phyloP scores from a whole-genome alignment of 192 early-diverging fungal genomes.

The Entomortierella beljakovae region DNA sequence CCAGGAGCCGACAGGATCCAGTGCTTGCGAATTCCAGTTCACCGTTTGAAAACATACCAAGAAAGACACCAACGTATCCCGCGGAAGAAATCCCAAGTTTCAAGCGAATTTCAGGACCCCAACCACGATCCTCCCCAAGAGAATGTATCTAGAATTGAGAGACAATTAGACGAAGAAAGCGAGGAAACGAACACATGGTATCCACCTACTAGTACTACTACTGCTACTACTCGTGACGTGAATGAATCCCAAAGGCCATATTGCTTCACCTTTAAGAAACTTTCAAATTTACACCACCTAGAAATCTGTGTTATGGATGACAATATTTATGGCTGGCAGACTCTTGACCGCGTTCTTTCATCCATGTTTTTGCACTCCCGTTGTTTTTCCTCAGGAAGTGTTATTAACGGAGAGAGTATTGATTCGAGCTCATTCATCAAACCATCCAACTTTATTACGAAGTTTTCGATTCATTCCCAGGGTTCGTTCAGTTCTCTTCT shows the following conservation, averaged over 20 bases:
- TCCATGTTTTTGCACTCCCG: too few relatives aligned
- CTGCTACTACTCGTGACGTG: too few relatives aligned
- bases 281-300: constrained; percentile 16
- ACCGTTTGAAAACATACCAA: constrained; percentile 26
- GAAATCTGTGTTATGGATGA: constrained; percentile 17
- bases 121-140: too few relatives aligned
- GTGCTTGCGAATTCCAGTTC: constrained; percentile 28
- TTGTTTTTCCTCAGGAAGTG: too few relatives aligned
- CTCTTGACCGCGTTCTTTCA: constrained; percentile 19
- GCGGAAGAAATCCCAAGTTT: too few relatives aligned
- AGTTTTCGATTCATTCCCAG: constrained; percentile 6
- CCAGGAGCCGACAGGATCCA: constrained; percentile 18
- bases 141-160: too few relatives aligned
- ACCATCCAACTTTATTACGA: constrained; percentile 1
- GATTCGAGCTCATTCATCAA: background rate
- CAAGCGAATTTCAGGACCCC: too few relatives aligned
- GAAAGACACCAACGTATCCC: constrained; percentile 18
- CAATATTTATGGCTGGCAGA: constrained; percentile 25
- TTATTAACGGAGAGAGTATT: background rate
- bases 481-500: background rate
- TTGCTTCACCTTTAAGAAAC: constrained; percentile 26
- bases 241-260: constrained; percentile 11
- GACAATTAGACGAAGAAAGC: background rate
- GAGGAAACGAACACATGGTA: background rate
- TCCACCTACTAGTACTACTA: background rate